Percentiles rank a stretch among this genome's conserved stretches.
Evolutionary conservation across 2,329 filamentous ascomycete genomes (phyloP).

Genomic region (Claviceps pazoutovae): DNA sequence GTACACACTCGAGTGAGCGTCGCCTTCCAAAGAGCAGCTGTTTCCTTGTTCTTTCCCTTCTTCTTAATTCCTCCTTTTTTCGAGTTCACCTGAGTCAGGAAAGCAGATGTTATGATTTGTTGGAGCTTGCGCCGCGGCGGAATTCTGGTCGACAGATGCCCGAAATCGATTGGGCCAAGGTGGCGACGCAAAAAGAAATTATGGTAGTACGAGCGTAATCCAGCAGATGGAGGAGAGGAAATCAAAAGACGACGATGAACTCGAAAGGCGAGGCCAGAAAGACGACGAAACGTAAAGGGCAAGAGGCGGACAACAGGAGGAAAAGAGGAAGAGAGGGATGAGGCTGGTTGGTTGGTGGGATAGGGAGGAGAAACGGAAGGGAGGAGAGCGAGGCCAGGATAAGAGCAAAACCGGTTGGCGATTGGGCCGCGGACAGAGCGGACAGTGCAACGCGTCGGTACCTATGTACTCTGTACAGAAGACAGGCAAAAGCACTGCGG

Average conservation of each 20-base stretch:
- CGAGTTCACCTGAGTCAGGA: not conserved
- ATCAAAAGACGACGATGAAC: slow-evolving; percentile 10
- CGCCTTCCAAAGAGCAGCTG: slow-evolving; percentile 3
- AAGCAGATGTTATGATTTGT: not conserved
- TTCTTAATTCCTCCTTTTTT: not conserved
- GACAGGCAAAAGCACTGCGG: not conserved
- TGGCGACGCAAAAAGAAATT: slow-evolving; percentile 1
- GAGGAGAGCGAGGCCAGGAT: slow-evolving; percentile 9
- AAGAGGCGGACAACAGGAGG: slow-evolving; percentile 10
- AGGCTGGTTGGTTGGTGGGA: too few relatives aligned
- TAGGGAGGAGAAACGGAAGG: slow-evolving; percentile 7
- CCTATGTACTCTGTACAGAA: not conserved
- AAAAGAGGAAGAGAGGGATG: slow-evolving; percentile 1
- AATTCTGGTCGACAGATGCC: not conserved
- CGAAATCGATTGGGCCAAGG: slow-evolving; percentile 3
- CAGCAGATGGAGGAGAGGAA: slow-evolving; percentile 2
- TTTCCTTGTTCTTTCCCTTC: not conserved
- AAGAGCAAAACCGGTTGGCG: slow-evolving; percentile 8
- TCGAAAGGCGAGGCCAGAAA: slow-evolving; percentile 12
- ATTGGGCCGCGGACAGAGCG: slow-evolving; percentile 4
- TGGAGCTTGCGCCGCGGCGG: not conserved
- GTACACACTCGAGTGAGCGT: not conserved
- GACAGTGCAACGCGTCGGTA: not conserved
- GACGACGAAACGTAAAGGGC: slow-evolving; percentile 2
- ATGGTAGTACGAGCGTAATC: not conserved